Conservation (phyloP, 768 basidiomycete genomes). For the Boletus sensibilis region DNA sequence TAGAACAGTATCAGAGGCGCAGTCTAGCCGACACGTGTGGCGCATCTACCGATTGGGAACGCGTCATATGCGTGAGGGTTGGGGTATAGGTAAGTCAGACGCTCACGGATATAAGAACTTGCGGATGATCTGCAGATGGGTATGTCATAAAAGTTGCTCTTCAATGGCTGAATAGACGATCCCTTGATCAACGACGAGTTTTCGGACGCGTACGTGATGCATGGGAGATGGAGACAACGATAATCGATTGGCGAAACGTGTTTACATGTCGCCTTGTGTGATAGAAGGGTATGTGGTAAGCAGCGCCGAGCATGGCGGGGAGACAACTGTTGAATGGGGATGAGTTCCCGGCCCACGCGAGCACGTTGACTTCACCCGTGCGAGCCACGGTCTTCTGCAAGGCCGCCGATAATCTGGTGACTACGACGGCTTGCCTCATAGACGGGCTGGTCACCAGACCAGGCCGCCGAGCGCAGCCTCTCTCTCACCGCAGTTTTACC, state of each 20-base stretch:
- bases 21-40: background rate
- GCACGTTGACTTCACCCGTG: background rate
- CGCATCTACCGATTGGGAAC: background rate
- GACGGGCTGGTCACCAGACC: no score
- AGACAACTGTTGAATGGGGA: background rate
- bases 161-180: background rate
- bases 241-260: background rate
- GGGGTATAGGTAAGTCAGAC: background rate
- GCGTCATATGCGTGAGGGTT: background rate
- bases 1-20: background rate
- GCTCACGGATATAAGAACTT: background rate
- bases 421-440: no score
- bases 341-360: background rate
- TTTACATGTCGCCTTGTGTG: background rate
- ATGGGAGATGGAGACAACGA: background rate
- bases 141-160: background rate
- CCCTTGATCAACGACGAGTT: background rate
- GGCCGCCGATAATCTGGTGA: no score
- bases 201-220: background rate
- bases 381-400: background rate
- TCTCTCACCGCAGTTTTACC: background rate
- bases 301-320: background rate
- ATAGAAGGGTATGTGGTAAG: background rate
- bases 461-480: background rate
- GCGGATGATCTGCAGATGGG: background rate